Conservation (phyloP, 1,139 yeast genomes). For the Geotrichum klebahnii region DNA sequence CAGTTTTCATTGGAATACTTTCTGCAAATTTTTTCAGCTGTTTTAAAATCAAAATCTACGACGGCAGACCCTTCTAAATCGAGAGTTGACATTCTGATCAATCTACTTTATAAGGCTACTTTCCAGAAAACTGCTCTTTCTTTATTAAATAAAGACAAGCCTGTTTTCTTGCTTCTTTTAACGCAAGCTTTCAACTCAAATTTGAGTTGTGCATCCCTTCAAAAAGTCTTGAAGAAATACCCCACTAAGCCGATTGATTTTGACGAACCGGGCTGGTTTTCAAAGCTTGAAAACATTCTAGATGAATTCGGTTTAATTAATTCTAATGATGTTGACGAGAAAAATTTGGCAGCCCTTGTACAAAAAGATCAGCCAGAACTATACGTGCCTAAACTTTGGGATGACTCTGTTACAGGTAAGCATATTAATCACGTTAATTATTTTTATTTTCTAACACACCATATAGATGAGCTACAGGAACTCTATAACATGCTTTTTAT, state of each 20-base stretch:
- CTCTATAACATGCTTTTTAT: slow-evolving; percentile 26
- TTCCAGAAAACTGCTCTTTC: slow-evolving; percentile 50
- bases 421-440: neutral
- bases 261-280: slow-evolving; percentile 19
- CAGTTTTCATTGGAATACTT: slow-evolving; percentile 54
- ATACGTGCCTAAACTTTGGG: slow-evolving; percentile 17
- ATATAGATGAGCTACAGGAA: slow-evolving; percentile 25
- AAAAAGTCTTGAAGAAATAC: slow-evolving; percentile 19
- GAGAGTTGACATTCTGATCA: slow-evolving; percentile 37
- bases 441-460: slow-evolving; percentile 3
- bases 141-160: slow-evolving; percentile 49
- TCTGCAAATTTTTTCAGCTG: slow-evolving; percentile 42
- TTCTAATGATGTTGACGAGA: slow-evolving; percentile 54
- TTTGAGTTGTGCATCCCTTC: slow-evolving; percentile 19
- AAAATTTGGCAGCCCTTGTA: slow-evolving; percentile 78
- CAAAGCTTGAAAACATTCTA: slow-evolving; percentile 16
- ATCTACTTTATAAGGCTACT: slow-evolving; percentile 45
- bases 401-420: slow-evolving; percentile 18
- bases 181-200: slow-evolving; percentile 28
- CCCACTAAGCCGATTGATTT: slow-evolving; percentile 10
- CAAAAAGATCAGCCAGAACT: slow-evolving; percentile 37
- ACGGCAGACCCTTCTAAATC: slow-evolving; percentile 19
- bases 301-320: slow-evolving; percentile 20
- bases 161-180: slow-evolving; percentile 46
- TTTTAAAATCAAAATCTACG: slow-evolving; percentile 36